A percentile compares a stretch with the other conserved stretches of the same genome.
phyloP scores from a whole-genome alignment of 2,329 filamentous ascomycete species.

The Ceratocystiopsis minuta region DNA sequence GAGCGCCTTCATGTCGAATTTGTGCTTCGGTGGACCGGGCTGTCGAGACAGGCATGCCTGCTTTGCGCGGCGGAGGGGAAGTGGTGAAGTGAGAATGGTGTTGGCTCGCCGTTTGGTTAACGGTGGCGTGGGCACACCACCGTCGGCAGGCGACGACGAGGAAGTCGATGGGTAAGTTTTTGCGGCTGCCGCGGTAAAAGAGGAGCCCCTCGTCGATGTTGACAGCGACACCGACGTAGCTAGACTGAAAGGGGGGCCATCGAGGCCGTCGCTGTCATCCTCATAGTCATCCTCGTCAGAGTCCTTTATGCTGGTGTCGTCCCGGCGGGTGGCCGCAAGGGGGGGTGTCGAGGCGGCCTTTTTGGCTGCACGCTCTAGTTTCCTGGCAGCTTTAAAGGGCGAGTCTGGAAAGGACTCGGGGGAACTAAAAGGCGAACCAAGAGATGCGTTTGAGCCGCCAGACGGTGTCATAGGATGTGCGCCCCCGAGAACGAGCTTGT shows the following conservation, averaged over 20 bases:
- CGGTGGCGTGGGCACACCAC: constrained; percentile 3
- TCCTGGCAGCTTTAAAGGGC: neutral
- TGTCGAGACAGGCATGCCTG: constrained; percentile 1
- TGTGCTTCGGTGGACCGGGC: constrained; percentile 30
- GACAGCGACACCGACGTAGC: too few relatives aligned
- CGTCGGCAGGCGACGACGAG: neutral
- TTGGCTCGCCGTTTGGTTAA: constrained; percentile 6
- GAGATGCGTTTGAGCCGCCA: neutral
- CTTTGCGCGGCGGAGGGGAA: constrained; percentile 20
- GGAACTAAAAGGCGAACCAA: neutral
- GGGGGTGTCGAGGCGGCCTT: neutral
- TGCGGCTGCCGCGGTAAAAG: too few relatives aligned
- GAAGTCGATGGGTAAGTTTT: neutral
- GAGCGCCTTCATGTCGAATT: constrained; percentile 45
- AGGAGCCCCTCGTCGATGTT: too few relatives aligned
- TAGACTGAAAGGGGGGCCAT: neutral
- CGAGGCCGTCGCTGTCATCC: neutral
- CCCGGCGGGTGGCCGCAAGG: neutral
- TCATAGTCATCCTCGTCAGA: constrained; percentile 4
- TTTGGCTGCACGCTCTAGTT: neutral
- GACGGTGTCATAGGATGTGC: too few relatives aligned
- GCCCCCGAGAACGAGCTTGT: neutral
- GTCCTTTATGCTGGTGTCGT: constrained; percentile 1
- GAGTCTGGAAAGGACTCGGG: constrained; percentile 4
- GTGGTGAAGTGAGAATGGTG: constrained; percentile 19